Evolutionary conservation across 371 early-diverging fungal genomes (phyloP), one percentile per base, ranked within the genome.

Genomic region (Mortierella polycephala): DNA sequence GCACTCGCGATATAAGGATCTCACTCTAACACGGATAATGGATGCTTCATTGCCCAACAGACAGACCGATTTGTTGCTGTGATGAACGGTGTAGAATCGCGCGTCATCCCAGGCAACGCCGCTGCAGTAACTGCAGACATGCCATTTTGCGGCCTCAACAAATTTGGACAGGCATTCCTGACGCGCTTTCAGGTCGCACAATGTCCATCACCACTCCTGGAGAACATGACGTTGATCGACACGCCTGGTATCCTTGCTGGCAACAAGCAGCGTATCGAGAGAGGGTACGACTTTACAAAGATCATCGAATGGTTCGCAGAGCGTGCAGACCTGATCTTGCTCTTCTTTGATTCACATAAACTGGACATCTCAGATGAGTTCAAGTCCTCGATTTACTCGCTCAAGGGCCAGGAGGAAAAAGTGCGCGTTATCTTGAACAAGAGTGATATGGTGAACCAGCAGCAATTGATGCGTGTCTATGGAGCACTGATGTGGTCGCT

Each of bases 401-500:
- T 96, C 65, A 87, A 87, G 57, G 94, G 94, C 7, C 91, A 95
- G 60, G 94, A 93, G 61, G 96, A 96, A 59, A 96, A 96, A 69
- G 86, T 94, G 16, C 85, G 93, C 30, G 89, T 96, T 0, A 88
- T 96, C 39, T 82, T 96, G 42, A 96, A 96, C 85, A 96, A 96
- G 81, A 89, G 91, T 60, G 95, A 96, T 74, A 90, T 90, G 91
- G 91, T 96, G 49, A 90, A 83, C 65, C 90, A 91, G 50, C 95
- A 96, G 69, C 94, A 96, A 81, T 73, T 96, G 64, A 92, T 96
- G 94, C 87, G 96, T 30, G 96, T 96, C 75, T 93, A 94, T 74
- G 96, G 96, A 58, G 96, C 96, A 6, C 83, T 96, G 84, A 96
- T 96, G 96, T 96, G 95, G 95, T 94, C 96, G 39, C 85, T 96